Evolutionary conservation across 2,329 filamentous ascomycete genomes (phyloP).

Genomic region (Trichophyton rubrum): DNA sequence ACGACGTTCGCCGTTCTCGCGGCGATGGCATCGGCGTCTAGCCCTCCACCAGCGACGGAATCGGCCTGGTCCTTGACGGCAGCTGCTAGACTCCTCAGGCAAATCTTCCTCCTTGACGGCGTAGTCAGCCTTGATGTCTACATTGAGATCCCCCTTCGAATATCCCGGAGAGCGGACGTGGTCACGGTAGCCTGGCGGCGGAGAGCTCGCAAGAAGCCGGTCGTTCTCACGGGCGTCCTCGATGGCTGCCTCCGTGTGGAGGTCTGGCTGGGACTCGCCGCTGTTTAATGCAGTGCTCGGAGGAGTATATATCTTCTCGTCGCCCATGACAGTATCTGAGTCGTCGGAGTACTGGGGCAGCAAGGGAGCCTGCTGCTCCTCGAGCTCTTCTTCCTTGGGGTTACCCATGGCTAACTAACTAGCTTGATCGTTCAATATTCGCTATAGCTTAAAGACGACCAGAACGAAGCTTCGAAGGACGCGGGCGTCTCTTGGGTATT

Average conservation of each 20-base stretch:
- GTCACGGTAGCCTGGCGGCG: neutral
- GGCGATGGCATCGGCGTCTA: neutral
- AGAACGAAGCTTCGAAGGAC: neutral
- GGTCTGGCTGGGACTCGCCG: neutral
- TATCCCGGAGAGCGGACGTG: neutral
- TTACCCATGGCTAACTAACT: neutral
- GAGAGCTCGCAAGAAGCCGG: neutral
- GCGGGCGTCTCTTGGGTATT: neutral
- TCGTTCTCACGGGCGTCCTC: neutral
- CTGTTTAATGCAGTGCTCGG: neutral
- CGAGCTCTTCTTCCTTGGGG: neutral
- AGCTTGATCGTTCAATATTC: neutral
- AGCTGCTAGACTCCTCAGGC: neutral
- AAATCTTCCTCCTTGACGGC: neutral
- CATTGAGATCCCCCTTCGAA: neutral
- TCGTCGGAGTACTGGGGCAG: slow-evolving; percentile 1
- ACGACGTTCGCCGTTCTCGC: neutral
- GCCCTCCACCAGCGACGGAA: neutral
- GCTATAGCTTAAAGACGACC: neutral
- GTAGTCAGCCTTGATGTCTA: neutral
- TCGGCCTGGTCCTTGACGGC: neutral
- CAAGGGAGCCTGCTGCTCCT: neutral
- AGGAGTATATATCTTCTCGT: slow-evolving; percentile 5
- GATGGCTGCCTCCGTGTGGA: neutral
- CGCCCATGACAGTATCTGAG: neutral